phyloP scores from a whole-genome alignment of 2,329 filamentous ascomycete genomes.

The Colletotrichum shisoi region DNA sequence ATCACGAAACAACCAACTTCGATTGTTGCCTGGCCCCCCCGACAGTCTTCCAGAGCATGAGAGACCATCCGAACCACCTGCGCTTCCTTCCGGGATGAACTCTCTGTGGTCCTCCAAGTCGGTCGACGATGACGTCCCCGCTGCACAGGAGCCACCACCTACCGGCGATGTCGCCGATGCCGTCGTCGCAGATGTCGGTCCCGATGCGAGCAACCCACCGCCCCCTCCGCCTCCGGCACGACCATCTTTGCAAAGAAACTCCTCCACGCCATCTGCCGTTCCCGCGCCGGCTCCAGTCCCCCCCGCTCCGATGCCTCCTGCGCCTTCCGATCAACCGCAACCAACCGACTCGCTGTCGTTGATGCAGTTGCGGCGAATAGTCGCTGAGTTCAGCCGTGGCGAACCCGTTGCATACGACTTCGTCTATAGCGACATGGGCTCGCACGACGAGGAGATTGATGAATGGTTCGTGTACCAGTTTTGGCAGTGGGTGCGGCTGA shows the following conservation, averaged over 20 bases:
- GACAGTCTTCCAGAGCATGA: conserved; percentile 26
- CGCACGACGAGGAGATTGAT: conserved; percentile 87
- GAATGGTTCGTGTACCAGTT: conserved; percentile 97
- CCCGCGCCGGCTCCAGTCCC: conserved; percentile 38
- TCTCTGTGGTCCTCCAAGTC: conserved; percentile 54
- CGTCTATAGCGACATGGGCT: conserved; percentile 74
- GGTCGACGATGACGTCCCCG: conserved; percentile 46
- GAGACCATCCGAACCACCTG: conserved; percentile 14
- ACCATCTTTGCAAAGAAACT: conserved; percentile 43
- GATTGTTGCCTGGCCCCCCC: neutral
- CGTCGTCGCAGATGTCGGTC: conserved; percentile 50
- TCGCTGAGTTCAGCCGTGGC: conserved; percentile 74
- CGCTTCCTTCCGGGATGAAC: conserved; percentile 52
- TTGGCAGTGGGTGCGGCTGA: conserved; percentile 81
- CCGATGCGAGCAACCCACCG: conserved; percentile 50
- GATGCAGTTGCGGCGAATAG: conserved; percentile 74
- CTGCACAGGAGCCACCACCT: conserved; percentile 38
- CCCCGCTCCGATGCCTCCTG: conserved; percentile 40
- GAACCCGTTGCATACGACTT: conserved; percentile 86
- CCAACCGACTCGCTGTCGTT: conserved; percentile 76
- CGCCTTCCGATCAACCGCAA: conserved; percentile 49
- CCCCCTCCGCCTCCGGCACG: conserved; percentile 48
- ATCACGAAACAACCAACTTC: neutral
- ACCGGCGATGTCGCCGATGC: conserved; percentile 55
- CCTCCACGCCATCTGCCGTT: conserved; percentile 41